Base-by-base conservation (phyloP, 768 basidiomycete species). In the Inosperma sp. region DNA sequence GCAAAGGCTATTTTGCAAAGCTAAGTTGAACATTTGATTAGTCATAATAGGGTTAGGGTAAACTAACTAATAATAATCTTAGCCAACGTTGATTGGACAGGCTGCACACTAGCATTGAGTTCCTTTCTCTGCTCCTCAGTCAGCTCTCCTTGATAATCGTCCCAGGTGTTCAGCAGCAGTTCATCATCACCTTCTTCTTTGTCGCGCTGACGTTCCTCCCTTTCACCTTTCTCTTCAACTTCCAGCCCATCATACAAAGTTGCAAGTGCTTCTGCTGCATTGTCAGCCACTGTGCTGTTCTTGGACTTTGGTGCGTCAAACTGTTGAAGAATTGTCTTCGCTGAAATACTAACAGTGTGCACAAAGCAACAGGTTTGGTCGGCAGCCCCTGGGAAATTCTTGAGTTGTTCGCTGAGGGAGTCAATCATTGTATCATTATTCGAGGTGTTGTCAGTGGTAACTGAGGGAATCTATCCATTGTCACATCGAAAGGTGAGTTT, bases 361-460 rank as follows among this genome's bases (percentile, higher is more conserved):
- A 57, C 49, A 48, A 75, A 71, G 57, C 73, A 75, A 0, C 57
- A 39, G 0, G 58, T 61, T 5, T 59, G 66, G 21, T 53, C 61
- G 0, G 44, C 47, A 12, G 41, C 39, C 7, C 67, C 65, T 7
- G 43, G 47, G 36, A 64, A 69, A 4, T 29, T 17, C 0, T 27
- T 31, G 1, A 74, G 5, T 0, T 52, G 21, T 0, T 58, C 21
- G 1, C 21, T 53, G 7, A 73, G 64, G 7, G 55, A 29, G 0
- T 41, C 48, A 3, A 66, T 58, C 70, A 76, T 72, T 0, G 44
- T 54, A 45, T 72, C 62, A 42, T 74, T 73, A 3, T 48, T 44
- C 0, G 57, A 53, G 2, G 67, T 65, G 48, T 75, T 73, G 51
- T 73, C 68, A 30, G 56, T 60, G 8, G 62, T 70, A 7, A 74